phyloP scores from a whole-genome alignment of 163 green algal genomes.

The Picocystis sp. region DNA sequence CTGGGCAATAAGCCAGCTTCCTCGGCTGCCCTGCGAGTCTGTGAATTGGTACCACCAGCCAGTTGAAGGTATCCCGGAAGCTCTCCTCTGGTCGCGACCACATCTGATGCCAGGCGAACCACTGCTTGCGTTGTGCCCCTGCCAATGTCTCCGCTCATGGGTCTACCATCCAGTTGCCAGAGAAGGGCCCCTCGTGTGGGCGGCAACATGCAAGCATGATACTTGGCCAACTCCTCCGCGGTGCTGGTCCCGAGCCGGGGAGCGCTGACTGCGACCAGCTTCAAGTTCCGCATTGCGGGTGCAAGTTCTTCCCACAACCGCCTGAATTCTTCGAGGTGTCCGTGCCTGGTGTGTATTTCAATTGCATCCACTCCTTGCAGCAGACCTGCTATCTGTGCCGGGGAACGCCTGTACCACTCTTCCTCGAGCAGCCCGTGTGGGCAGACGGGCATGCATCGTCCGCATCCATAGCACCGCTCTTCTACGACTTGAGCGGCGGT shows the following conservation, averaged over 20 bases:
- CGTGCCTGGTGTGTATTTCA: slow-evolving; percentile 16
- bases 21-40: slow-evolving; percentile 1
- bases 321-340: slow-evolving; percentile 7
- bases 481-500: slow-evolving; percentile 1
- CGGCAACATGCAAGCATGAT: too few relatives aligned
- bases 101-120: slow-evolving; percentile 7
- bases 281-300: slow-evolving; percentile 4
- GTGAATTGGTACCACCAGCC: slow-evolving; percentile 16
- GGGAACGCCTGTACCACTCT: neutral
- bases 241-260: slow-evolving; percentile 10
- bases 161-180: slow-evolving; percentile 15
- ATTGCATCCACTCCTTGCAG: slow-evolving; percentile 11
- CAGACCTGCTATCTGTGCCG: neutral
- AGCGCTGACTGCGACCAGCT: slow-evolving; percentile 16
- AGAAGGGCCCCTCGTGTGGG: too few relatives aligned
- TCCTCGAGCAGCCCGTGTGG: slow-evolving; percentile 15
- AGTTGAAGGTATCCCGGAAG: slow-evolving; percentile 18
- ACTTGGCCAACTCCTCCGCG: slow-evolving; percentile 3
- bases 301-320: slow-evolving; percentile 9
- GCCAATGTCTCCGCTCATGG: slow-evolving; percentile 22
- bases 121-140: slow-evolving; percentile 12
- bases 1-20: too few relatives aligned
- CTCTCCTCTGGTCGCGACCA: slow-evolving; percentile 1
- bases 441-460: slow-evolving; percentile 17
- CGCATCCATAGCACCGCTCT: slow-evolving; percentile 20